Evolutionary conservation across 2,329 filamentous ascomycete species (phyloP).

Genomic region (Sarocladium oryzae): DNA sequence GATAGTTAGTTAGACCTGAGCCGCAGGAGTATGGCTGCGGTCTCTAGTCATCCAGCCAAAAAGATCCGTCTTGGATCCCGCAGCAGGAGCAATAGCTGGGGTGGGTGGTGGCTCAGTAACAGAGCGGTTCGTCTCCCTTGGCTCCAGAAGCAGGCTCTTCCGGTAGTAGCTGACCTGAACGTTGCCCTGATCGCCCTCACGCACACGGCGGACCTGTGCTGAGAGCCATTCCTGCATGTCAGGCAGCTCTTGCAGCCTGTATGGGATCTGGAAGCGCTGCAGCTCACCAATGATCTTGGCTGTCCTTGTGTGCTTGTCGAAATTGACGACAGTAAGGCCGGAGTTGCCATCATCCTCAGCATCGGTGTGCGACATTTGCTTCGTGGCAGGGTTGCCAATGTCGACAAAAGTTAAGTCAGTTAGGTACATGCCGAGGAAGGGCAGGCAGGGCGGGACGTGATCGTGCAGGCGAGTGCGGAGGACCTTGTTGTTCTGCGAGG

Average conservation of each 20-base stretch:
- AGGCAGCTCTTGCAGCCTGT: constrained; percentile 72
- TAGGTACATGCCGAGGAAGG: constrained; percentile 92
- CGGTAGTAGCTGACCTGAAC: constrained; percentile 65
- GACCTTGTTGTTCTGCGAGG: constrained; percentile 83
- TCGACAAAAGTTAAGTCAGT: constrained; percentile 96
- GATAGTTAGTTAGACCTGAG: constrained; percentile 11
- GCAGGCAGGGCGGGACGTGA: constrained; percentile 84
- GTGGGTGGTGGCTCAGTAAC: constrained; percentile 27
- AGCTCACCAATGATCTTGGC: constrained; percentile 94
- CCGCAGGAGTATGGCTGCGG: constrained; percentile 25
- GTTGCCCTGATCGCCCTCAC: constrained; percentile 48
- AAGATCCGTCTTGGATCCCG: constrained; percentile 27
- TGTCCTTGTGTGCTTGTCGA: constrained; percentile 92
- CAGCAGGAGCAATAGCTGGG: constrained; percentile 23
- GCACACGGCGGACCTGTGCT: constrained; percentile 70
- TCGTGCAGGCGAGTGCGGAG: constrained; percentile 77
- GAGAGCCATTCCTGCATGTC: constrained; percentile 94
- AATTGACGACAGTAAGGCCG: constrained; percentile 82
- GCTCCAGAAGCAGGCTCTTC: constrained; percentile 78
- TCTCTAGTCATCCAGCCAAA: constrained; percentile 48
- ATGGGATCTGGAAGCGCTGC: constrained; percentile 93
- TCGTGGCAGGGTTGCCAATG: constrained; percentile 82
- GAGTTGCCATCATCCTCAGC: constrained; percentile 56
- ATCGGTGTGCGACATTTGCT: constrained; percentile 53
- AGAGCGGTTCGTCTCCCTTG: constrained; percentile 46